phyloP scores from a whole-genome alignment of 2,329 filamentous ascomycete genomes.

The Neospermospora avenae region DNA sequence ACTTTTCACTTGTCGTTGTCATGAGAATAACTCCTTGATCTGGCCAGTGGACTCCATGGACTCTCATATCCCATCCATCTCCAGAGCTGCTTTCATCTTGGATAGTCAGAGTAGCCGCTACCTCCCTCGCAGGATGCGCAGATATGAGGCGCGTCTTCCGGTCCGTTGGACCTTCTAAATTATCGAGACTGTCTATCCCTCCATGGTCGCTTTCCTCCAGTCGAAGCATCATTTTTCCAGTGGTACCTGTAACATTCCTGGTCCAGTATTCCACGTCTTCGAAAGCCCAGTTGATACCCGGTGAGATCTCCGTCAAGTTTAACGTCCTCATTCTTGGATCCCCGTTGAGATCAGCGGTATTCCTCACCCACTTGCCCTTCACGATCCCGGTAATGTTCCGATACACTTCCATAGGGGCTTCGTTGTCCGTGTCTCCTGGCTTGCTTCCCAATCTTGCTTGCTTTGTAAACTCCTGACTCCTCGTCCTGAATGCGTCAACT shows the following conservation, averaged over 20 bases:
- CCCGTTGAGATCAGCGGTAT: conserved; percentile 26
- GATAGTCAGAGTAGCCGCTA: conserved; percentile 67
- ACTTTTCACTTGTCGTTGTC: conserved; percentile 90
- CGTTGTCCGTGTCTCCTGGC: conserved; percentile 11
- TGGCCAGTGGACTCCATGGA: conserved; percentile 85
- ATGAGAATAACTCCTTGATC: conserved; percentile 75
- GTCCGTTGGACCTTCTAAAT: not conserved
- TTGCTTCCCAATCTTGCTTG: conserved; percentile 42
- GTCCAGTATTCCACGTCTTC: conserved; percentile 57
- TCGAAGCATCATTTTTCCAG: conserved; percentile 67
- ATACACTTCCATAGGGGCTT: conserved; percentile 29
- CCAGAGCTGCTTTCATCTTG: conserved; percentile 68
- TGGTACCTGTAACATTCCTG: conserved; percentile 73
- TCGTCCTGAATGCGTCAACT: conserved; percentile 61
- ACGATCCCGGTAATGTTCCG: conserved; percentile 36
- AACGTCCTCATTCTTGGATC: conserved; percentile 40
- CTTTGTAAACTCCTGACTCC: conserved; percentile 59
- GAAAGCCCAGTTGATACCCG: conserved; percentile 61
- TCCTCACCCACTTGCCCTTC: conserved; percentile 32
- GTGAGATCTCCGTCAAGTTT: conserved; percentile 64
- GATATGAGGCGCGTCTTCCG: conserved; percentile 23
- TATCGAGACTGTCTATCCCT: conserved; percentile 2
- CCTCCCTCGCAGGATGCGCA: conserved; percentile 55
- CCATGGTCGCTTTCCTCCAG: conserved; percentile 48
- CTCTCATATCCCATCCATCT: conserved; percentile 72